phyloP scores from a whole-genome alignment of 208 protist genomes.

The Leishmania amazonensis region DNA sequence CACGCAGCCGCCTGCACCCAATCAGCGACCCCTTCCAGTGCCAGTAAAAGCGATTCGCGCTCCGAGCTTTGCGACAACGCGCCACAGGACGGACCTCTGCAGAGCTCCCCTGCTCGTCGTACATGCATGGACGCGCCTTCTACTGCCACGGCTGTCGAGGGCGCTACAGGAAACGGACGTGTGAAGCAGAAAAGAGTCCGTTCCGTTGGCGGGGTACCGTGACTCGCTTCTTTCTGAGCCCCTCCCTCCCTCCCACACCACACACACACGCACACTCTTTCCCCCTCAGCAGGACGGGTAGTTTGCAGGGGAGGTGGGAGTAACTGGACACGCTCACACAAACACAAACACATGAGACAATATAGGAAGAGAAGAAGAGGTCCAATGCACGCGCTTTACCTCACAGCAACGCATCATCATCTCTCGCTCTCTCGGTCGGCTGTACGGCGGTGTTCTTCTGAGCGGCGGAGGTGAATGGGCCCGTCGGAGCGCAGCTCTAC shows the following conservation, averaged over 20 bases:
- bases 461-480: no score
- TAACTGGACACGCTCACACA: not conserved
- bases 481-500: not conserved
- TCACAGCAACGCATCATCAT: not conserved
- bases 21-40: conserved; percentile 30
- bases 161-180: not conserved
- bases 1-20: conserved; percentile 13
- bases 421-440: not conserved
- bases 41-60: not conserved
- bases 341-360: not conserved
- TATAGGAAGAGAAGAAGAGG: not conserved
- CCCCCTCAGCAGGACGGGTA: not conserved
- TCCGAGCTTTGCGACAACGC: not conserved
- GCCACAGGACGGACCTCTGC: not conserved
- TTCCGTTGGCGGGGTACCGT: not conserved
- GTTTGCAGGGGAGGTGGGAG: not conserved
- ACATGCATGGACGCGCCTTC: not conserved
- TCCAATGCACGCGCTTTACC: not conserved
- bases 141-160: no score
- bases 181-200: not conserved
- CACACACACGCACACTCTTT: not conserved
- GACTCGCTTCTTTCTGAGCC: not conserved
- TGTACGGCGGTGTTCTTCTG: not conserved
- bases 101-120: not conserved
- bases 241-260: no score